Percentiles rank a stretch among this genome's conserved stretches.
These are phyloP conservation scores for Tarenaya hassleriana DNA, from an alignment of 345 rosid genomes.

Conservation along the genomic window DNA sequence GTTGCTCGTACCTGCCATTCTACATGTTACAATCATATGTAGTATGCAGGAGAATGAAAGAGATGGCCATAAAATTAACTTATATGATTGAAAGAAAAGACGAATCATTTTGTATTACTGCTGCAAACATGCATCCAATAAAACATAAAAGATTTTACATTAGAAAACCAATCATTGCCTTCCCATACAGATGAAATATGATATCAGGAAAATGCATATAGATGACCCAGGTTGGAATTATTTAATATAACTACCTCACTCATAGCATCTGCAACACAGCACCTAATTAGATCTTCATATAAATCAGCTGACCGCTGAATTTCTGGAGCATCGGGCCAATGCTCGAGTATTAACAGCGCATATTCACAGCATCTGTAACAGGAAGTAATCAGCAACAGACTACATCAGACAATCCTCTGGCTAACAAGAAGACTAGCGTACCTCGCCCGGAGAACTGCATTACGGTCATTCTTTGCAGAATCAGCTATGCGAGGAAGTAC, in stretches of 20 bases:
- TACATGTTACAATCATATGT: constrained; percentile 10
- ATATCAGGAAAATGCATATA: neutral
- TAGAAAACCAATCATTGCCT: constrained; percentile 13
- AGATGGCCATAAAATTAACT: neutral
- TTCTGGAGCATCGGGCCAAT: constrained; percentile 99
- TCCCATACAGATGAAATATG: constrained; percentile 16
- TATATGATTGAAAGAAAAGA: neutral
- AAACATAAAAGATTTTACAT: constrained; percentile 12
- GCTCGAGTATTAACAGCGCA: constrained; percentile 79
- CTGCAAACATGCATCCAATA: constrained; percentile 14
- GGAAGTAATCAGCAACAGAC: constrained; percentile 9
- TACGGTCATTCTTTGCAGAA: constrained; percentile 89
- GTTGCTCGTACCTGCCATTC: constrained; percentile 79
- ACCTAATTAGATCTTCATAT: constrained; percentile 80
- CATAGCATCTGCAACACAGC: constrained; percentile 98
- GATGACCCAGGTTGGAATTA: no score
- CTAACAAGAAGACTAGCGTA: constrained; percentile 19
- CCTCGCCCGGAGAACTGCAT: constrained; percentile 91
- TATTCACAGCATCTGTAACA: constrained; percentile 89
- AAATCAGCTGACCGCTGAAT: constrained; percentile 86
- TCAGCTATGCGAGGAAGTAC: constrained; percentile 91
- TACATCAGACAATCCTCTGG: constrained; percentile 14
- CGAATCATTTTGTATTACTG: constrained; percentile 16
- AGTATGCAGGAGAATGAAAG: constrained; percentile 15
- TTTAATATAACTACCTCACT: constrained; percentile 62